Evolutionary conservation across 805 yeast genomes (phyloP), one percentile per base, ranked within the genome.

Genomic region (Isabelozyma pseudorhagii): DNA sequence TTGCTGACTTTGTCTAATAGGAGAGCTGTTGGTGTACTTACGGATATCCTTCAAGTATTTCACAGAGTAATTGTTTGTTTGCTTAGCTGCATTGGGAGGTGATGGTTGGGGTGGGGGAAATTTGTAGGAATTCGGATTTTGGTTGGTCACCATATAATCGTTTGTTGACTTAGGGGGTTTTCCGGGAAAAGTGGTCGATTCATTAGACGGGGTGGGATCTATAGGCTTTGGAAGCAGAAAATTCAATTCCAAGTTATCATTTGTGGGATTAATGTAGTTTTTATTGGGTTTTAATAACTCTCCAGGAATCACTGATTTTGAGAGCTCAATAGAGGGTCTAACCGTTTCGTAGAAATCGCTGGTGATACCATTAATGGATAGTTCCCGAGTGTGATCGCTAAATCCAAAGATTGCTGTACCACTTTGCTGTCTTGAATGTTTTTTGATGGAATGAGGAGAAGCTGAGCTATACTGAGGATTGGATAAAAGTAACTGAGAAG

Each of bases 331-430:
- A 4, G 59, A 54, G 5, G 58, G 57, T 40, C 50, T 60, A 40
- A 44, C 51, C n/a, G 58, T 42, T 21, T 59, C 57, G 41, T 54
- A 60, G 8, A 63, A 40, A 55, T 61, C 61, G 36, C 60, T 58
- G 7, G 62, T 51, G 4, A 72, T 47, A 10, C 86, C 87, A 6
- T 83, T 79, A 42, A 87, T 77, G 2, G 88, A 81, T 38, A 87
- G 64, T 44, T 82, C 85, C 50, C 81, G 79, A 51, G 77, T 77
- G 62, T 87, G 92, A 43, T 81, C 83, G 8, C 76, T 69, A 55
- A 79, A 87, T 0, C 96, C 96, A 65, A 87, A 87, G 27, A 87
- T 87, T 2, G 88, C 93, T 4, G 93, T 85, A 11, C 96, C 96
- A 69, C 91, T 85, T 15, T 80, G 74, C 50, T 82, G 81, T 54